phyloP scores from a whole-genome alignment of 805 yeast species.

The Yarrowia divulgata region DNA sequence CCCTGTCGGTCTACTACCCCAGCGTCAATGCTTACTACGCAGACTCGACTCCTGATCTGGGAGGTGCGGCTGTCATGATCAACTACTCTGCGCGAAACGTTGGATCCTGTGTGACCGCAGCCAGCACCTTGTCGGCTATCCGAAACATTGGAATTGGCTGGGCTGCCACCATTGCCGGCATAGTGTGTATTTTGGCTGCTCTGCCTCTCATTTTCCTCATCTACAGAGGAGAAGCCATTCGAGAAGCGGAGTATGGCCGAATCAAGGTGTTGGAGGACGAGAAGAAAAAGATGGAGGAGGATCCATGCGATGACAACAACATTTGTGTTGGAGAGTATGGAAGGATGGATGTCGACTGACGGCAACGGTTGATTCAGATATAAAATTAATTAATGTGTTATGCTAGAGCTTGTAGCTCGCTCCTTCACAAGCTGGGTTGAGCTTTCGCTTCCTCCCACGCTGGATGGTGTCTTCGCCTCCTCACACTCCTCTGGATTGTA shows the following conservation, averaged over 20 bases:
- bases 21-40: conserved; percentile 64
- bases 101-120: conserved; percentile 61
- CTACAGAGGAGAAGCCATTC: neutral
- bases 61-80: conserved; percentile 63
- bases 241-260: conserved; percentile 16
- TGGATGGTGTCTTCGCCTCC: too few species aligned
- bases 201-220: conserved; percentile 9
- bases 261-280: conserved; percentile 1
- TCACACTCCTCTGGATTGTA: conserved; percentile 1
- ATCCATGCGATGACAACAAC: neutral
- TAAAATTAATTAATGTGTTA: too few species aligned
- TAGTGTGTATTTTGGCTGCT: conserved; percentile 46
- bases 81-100: conserved; percentile 60
- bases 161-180: conserved; percentile 60
- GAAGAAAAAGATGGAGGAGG: neutral
- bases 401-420: neutral
- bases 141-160: conserved; percentile 63
- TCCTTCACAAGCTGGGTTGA: too few species aligned
- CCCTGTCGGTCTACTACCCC: conserved; percentile 62
- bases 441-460: too few species aligned
- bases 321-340: conserved; percentile 10
- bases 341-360: too few species aligned
- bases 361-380: too few species aligned
- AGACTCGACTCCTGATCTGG: conserved; percentile 62
- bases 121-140: conserved; percentile 57